Evolutionary conservation across 768 basidiomycete species (phyloP).

Genomic region (Phaffia australis): DNA sequence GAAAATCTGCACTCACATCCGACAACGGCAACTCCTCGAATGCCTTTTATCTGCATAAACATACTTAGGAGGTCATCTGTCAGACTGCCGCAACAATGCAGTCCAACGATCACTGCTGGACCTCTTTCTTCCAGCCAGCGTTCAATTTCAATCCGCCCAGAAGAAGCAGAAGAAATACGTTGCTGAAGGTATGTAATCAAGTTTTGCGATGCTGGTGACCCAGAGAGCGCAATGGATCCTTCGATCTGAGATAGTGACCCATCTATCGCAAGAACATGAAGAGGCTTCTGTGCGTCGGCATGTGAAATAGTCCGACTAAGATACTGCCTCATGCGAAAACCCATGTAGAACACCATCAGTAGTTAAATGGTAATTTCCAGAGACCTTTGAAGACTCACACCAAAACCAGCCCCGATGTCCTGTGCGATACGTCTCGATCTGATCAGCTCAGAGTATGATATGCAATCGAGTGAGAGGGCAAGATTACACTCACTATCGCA

Average conservation of each 20-base stretch:
- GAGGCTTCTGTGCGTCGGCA: background rate
- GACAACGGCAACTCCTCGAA: background rate
- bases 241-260: slow-evolving; percentile 6
- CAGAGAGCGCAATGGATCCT: background rate
- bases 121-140: slow-evolving; percentile 4
- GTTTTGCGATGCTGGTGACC: background rate
- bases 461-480: no score
- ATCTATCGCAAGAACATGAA: slow-evolving; percentile 3
- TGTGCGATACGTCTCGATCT: no score
- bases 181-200: background rate
- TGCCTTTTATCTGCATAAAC: background rate
- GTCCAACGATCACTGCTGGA: background rate
- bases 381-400: no score
- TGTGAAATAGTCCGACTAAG: background rate
- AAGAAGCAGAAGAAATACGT: background rate
- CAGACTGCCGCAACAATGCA: slow-evolving; percentile 10
- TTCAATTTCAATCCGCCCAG: background rate
- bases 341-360: background rate
- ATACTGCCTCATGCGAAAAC: background rate
- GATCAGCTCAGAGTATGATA: no score
- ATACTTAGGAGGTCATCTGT: slow-evolving; percentile 10
- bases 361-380: background rate
- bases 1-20: background rate
- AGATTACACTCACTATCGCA: no score
- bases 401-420: no score